Percentiles rank a stretch among this genome's conserved stretches.
Evolutionary conservation across 768 basidiomycete species (phyloP).

Genomic region (Suillus bovinus): DNA sequence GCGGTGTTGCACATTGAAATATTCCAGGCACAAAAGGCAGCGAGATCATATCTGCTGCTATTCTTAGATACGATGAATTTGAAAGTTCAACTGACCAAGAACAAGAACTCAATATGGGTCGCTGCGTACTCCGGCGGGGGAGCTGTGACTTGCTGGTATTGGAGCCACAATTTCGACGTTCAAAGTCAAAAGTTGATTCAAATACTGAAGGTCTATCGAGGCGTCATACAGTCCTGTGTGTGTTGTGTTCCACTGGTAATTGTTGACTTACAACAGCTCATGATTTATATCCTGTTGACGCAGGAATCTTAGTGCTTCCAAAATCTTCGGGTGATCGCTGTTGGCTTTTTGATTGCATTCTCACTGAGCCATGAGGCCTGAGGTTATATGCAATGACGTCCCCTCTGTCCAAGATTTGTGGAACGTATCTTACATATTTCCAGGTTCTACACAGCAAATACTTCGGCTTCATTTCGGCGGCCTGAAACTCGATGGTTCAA

Average conservation of each 20-base stretch:
- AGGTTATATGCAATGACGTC: too few species aligned
- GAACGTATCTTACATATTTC: too few species aligned
- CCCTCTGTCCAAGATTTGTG: too few species aligned
- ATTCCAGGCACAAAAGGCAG: background rate
- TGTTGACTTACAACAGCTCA: too few species aligned
- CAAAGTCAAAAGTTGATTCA: slow-evolving; percentile 9
- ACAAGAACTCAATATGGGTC: background rate
- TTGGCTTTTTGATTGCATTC: too few species aligned
- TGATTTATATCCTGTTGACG: too few species aligned
- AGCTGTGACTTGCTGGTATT: slow-evolving; percentile 1
- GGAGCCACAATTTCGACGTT: slow-evolving; percentile 17
- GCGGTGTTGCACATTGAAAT: background rate
- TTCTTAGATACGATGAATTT: background rate
- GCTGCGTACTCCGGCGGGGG: background rate
- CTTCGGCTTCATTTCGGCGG: too few species aligned
- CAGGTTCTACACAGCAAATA: too few species aligned
- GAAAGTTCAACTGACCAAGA: background rate
- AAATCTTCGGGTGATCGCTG: too few species aligned
- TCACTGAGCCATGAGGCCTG: too few species aligned
- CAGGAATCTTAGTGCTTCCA: too few species aligned
- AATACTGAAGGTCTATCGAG: slow-evolving; percentile 4
- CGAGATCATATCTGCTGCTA: background rate
- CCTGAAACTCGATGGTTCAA: too few species aligned
- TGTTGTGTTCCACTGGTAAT: background rate
- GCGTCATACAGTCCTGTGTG: slow-evolving; percentile 5